Evolutionary conservation across 2,329 filamentous ascomycete species (phyloP), one percentile per base, ranked within the genome.

Genomic region (Diatrype stigma): DNA sequence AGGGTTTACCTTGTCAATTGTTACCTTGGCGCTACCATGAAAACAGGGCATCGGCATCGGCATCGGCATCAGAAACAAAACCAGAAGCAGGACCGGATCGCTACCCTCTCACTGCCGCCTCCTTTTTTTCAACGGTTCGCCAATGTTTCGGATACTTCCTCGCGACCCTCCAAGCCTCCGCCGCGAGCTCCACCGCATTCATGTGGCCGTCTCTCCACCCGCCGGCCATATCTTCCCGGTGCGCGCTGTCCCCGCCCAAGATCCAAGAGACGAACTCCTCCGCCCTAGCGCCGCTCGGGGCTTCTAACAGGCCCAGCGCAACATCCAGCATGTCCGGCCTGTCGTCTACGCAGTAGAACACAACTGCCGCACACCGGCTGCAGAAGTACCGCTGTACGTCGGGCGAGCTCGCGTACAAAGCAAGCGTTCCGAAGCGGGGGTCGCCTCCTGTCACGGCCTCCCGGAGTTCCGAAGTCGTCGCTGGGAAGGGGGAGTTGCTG

Each of bases 341-440:
- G 3, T 66, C 60, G 16, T 75, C 70, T 0, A 59, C 59, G 0
- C 70, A 67, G 51, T 75, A 80, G 49, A 80, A 78, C 0, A 78
- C 65, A 11, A 56, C 63, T 0, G 77, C 75, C 0, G 74, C 76
- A 61, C 77, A 80, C 1, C 55, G 64, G 0, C 68, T 68, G 60
- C 77, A 81, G 52, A 75, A 79, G 52, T 77, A 79, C 1, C 77
- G 63, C 50, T 75, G 68, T 1, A 77, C 72, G 14, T 67, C 69
- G 0, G 69, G 60, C 0, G 74, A 77, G 45, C 74, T 78, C 8
- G 59, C 56, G 54, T 75, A 76, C 26, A 70, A 68, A 0, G 64
- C 57, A 4, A 80, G 63, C 0, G 73, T 78, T 0, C 75, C 76
- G 11, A 74, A 51, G 6, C 67, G 63, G 0, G 67, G 51, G 47